Conservation (phyloP, 345 rosid genomes). For the Corchorus capsularis region DNA sequence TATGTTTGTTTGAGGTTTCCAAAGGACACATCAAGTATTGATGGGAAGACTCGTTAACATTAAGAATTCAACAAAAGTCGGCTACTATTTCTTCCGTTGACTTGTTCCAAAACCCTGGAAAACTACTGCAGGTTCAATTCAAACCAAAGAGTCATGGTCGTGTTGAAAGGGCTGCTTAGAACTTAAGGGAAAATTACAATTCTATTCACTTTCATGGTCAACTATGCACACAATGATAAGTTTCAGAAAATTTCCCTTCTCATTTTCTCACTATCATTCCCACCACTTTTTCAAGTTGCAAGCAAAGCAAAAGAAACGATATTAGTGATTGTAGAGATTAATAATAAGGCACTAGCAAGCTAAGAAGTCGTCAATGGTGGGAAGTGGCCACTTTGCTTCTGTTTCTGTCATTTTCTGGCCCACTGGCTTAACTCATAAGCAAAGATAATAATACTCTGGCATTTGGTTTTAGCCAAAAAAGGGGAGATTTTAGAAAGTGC, state of each 20-base stretch:
- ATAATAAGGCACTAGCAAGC: neutral
- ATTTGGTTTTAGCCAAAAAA: neutral
- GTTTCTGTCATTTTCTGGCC: conserved; percentile 9
- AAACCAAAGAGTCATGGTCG: neutral
- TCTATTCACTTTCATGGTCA: neutral
- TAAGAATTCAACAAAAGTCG: conserved; percentile 3
- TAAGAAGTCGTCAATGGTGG: neutral
- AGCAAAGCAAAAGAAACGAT: neutral
- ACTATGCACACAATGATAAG: too few relatives aligned
- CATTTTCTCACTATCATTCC: conserved; percentile 2
- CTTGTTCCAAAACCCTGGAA: neutral
- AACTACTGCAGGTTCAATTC: conserved; percentile 1
- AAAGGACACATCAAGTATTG: neutral
- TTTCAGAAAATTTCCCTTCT: neutral
- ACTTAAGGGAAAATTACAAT: neutral
- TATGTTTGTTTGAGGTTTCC: neutral
- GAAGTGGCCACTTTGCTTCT: neutral
- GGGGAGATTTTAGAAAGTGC: neutral
- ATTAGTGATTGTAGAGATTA: neutral
- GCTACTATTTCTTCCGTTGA: neutral
- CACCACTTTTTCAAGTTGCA: neutral
- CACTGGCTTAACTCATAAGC: conserved; percentile 10
- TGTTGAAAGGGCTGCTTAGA: neutral
- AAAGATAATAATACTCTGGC: neutral
- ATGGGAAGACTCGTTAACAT: neutral